Evolutionary conservation across 2,329 filamentous ascomycete genomes (phyloP).

Genomic region (Phyllosticta citriasiana): DNA sequence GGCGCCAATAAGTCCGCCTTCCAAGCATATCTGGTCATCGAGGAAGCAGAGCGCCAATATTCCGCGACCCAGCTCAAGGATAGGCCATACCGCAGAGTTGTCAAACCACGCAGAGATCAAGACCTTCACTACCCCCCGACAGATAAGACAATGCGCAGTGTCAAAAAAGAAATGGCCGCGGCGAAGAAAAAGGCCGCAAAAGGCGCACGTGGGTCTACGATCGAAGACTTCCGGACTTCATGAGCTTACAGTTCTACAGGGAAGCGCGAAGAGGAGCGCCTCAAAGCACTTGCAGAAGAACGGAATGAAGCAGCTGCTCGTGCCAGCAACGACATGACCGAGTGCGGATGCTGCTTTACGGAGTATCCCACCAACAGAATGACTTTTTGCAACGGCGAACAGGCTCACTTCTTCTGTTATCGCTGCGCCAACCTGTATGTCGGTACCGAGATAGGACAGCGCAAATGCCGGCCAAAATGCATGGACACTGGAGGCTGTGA

Average conservation of each 20-base stretch:
- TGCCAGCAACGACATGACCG: slow-evolving; percentile 40
- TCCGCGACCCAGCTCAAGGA: slow-evolving; percentile 21
- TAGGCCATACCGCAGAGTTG: slow-evolving; percentile 12
- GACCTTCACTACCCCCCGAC: background rate
- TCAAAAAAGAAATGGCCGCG: slow-evolving; percentile 10
- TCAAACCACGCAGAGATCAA: slow-evolving; percentile 9
- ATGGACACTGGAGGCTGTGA: slow-evolving; percentile 60
- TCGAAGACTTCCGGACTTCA: background rate
- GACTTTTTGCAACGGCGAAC: slow-evolving; percentile 53
- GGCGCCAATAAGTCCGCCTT: slow-evolving; percentile 25
- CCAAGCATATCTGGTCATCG: slow-evolving; percentile 27
- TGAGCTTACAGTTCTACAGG: slow-evolving; percentile 12
- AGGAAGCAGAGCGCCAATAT: slow-evolving; percentile 23
- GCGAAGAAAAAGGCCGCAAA: slow-evolving; percentile 20
- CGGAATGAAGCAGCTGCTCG: slow-evolving; percentile 24
- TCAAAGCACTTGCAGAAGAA: slow-evolving; percentile 21
- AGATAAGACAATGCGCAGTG: slow-evolving; percentile 1
- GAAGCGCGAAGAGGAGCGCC: slow-evolving; percentile 20
- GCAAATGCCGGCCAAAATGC: slow-evolving; percentile 59
- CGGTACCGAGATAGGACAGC: slow-evolving; percentile 56
- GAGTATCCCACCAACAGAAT: slow-evolving; percentile 58
- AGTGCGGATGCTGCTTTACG: slow-evolving; percentile 64
- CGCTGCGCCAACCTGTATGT: slow-evolving; percentile 56
- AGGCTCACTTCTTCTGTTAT: slow-evolving; percentile 61
- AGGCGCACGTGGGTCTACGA: slow-evolving; percentile 14